These are phyloP conservation scores for Exophiala calicioides DNA, from an alignment of 2,329 filamentous ascomycete genomes.

Conservation along the genomic window DNA sequence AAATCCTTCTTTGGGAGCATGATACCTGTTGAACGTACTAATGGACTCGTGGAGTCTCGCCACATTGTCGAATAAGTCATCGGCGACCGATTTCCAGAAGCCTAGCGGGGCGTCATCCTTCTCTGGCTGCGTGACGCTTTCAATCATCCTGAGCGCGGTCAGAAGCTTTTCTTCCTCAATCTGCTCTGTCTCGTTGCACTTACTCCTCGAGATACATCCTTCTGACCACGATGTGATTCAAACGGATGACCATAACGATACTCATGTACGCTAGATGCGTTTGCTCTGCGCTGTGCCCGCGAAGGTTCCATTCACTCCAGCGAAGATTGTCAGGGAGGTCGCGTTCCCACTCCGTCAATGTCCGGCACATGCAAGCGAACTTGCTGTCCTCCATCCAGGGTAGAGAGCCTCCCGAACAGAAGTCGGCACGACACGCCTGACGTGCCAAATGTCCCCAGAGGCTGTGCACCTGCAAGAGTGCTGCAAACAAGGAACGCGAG, in stretches of 20 bases:
- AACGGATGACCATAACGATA: conserved; percentile 39
- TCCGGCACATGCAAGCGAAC: background rate
- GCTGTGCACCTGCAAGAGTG: conserved; percentile 41
- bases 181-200: conserved; percentile 29
- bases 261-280: conserved; percentile 42
- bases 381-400: background rate
- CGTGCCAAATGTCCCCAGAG: conserved; percentile 42
- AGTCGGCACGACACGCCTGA: too few species aligned
- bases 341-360: conserved; percentile 27
- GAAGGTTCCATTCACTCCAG: conserved; percentile 42
- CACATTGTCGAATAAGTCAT: too few species aligned
- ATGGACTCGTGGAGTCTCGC: too few species aligned
- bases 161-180: too few species aligned
- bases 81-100: too few species aligned
- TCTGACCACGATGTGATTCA: conserved; percentile 42
- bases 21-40: too few species aligned
- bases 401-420: too few species aligned
- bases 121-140: too few species aligned
- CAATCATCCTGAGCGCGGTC: too few species aligned
- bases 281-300: conserved; percentile 39
- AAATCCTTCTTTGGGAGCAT: too few species aligned
- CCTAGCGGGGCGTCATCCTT: too few species aligned
- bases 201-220: conserved; percentile 37
- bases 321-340: conserved; percentile 36
- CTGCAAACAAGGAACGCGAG: conserved; percentile 41